Evolutionary conservation across 129 eudicot species (phyloP), one percentile per base, ranked within the genome.

Genomic region (Helianthus tuberosus): DNA sequence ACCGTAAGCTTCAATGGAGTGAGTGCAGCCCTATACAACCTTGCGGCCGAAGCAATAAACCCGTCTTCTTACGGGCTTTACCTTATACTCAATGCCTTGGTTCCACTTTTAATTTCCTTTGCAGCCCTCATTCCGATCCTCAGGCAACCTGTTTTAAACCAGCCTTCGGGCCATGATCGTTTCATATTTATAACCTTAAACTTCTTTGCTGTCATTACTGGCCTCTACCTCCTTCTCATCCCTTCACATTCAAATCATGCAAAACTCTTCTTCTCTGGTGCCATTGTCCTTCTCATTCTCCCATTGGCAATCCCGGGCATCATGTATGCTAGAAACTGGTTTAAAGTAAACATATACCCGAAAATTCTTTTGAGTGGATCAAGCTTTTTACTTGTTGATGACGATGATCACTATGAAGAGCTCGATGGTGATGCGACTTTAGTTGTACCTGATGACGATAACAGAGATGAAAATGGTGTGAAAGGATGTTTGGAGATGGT

Each of bases 1-100:
- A 88, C 92, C 1, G 87, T 93, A 25, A 86, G 98, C 82, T 93
- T 86, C 85, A 93, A 93, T 49, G 97, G 98, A 0, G 88, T 93
- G 23, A 93, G 97, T 64, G 97, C 98, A 62, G 97, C 97, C 51
- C 61, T 93, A 15, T 93, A 93, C 77, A 88, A 80, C 86, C 96
- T 90, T 23, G 92, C 87, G 11, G 98, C 91, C 36, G 83, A 84
- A 11, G 79, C 96, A 54, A 67, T 93, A 16, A 52, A 79, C 86
- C 86, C 98, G 15, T 79, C 96, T 2, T 82, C 90, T 17, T 27
- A 71, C 44, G 32, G 83, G 0, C 60, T 84, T 2, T 93, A 93
- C 84, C 97, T 93, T 64, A 87, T 93, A 43, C 87, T 93, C 38
- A 93, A 93, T 44, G 97, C 98, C 60, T 64, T 86, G 9, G 46